phyloP scores from a whole-genome alignment of 2,329 filamentous ascomycete genomes.

The Calonectria pseudoturangicola region DNA sequence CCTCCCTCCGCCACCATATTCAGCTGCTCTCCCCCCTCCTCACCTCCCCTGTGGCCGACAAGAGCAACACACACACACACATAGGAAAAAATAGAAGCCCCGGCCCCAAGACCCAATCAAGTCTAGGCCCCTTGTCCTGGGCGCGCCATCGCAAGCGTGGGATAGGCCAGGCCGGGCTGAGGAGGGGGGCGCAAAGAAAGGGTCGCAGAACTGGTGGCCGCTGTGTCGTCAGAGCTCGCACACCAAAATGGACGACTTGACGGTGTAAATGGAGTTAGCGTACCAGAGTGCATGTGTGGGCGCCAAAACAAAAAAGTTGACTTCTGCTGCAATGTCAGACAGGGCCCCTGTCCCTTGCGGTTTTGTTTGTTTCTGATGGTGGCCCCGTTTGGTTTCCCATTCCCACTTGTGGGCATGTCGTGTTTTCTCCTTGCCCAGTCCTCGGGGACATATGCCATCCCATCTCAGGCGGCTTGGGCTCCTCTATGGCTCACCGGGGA shows the following conservation, averaged over 20 bases:
- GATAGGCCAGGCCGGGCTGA: slow-evolving; percentile 9
- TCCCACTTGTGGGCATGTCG: slow-evolving; percentile 9
- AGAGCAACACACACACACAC: not conserved
- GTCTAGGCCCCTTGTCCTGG: slow-evolving; percentile 25
- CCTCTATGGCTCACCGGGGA: not conserved
- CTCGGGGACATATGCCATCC: slow-evolving; percentile 23
- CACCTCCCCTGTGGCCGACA: slow-evolving; percentile 16
- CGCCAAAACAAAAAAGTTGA: slow-evolving; percentile 16
- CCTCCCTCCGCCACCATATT: slow-evolving; percentile 1
- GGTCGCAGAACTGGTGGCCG: slow-evolving; percentile 22
- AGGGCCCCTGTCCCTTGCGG: slow-evolving; percentile 8
- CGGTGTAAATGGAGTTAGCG: slow-evolving; percentile 17
- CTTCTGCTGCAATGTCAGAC: slow-evolving; percentile 19
- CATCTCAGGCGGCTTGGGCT: slow-evolving; percentile 1
- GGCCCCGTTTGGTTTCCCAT: slow-evolving; percentile 12
- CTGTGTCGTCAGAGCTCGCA: slow-evolving; percentile 14
- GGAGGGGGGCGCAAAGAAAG: not conserved
- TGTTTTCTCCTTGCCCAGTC: slow-evolving; percentile 2
- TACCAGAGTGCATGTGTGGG: not conserved
- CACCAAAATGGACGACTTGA: slow-evolving; percentile 18
- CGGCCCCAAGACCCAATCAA: slow-evolving; percentile 27
- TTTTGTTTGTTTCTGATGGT: slow-evolving; percentile 14
- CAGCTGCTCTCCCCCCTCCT: slow-evolving; percentile 10
- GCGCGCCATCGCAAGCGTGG: slow-evolving; percentile 4
- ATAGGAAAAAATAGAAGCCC: slow-evolving; percentile 16